Evolutionary conservation across 2,329 filamentous ascomycete genomes (phyloP), one percentile per base, ranked within the genome.

Genomic region (Thermothelomyces thermophilus): DNA sequence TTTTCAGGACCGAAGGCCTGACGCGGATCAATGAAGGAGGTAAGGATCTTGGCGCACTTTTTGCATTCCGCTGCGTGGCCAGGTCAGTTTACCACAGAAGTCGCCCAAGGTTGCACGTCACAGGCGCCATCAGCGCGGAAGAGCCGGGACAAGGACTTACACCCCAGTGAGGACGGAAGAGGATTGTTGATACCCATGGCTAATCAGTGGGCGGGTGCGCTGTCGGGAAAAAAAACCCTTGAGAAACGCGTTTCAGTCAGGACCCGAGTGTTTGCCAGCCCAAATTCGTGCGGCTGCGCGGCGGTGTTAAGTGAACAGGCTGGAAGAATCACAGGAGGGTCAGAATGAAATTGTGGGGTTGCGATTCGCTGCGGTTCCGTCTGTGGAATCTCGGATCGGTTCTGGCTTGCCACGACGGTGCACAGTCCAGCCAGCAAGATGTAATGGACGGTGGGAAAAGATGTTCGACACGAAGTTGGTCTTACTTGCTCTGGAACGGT

Each of bases 1-100:
- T 97, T 97, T 70, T 97, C 93, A 49, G 93, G 91, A 5, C 91
- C 90, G 68, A 97, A 95, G 17, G 91, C 74, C 73, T 97, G 91
- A 64, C 84, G 81, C 17, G 93, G 93, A 66, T 97, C 93, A 66
- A 97, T 80, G 67, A 98, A 98, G 11, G 90, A 95, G 40, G 87
- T 81, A 60, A 98, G 80, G 63, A 97, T 97, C 76, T 95, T 95
- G 65, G 87, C 87, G 66, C 90, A 93, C 72, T 98, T 98, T 70
- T 86, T 93, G 73, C 93, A 97, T 74, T 98, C 93, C 74, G 89
- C 91, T 96, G 69, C 60, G 10, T 10, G 40, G 22, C 34, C 44
- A n/a, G 36, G 51, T 57, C 33, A 59, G 58, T 19, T 50, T 47
- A 56, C 37, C 30, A 14, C 30, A 31, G 33, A 17, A 13, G 24